Conservation (phyloP, 352 stramenopile genomes). For the Globisporangium sylvaticum region DNA sequence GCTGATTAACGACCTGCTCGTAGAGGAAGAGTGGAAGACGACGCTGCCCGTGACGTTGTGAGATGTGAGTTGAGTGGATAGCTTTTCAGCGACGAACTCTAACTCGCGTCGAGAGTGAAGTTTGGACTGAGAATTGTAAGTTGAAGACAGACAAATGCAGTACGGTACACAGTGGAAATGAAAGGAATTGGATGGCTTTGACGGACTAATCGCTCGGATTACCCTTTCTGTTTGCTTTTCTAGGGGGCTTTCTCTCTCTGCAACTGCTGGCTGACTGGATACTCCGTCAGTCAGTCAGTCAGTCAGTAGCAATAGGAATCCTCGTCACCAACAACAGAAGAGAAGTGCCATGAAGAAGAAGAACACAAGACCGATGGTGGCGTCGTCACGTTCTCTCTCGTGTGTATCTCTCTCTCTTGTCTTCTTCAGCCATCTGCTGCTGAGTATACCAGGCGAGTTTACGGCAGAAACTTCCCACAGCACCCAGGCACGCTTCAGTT, state of each 20-base stretch:
- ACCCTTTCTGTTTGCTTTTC: neutral
- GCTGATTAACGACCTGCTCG: constrained; percentile 29
- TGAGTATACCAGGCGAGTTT: neutral
- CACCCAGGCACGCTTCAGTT: neutral
- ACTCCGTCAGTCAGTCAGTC: neutral
- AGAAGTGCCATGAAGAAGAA: neutral
- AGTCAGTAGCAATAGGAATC: no score
- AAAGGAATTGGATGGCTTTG: neutral
- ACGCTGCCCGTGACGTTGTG: constrained; percentile 11
- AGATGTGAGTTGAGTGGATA: no score
- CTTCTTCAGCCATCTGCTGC: neutral
- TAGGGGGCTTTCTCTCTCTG: no score
- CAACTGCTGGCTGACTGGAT: neutral
- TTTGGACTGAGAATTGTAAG: neutral
- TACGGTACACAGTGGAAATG: neutral
- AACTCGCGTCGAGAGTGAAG: neutral
- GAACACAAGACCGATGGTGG: neutral
- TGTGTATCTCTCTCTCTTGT: neutral
- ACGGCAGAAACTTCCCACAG: neutral
- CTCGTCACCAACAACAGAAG: neutral
- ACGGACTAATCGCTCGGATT: neutral
- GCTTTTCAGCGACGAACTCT: no score
- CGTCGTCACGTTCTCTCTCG: neutral
- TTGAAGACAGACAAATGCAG: neutral
- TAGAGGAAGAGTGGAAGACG: constrained; percentile 46